These are phyloP conservation scores for Elaeagnus macrophylla DNA, from an alignment of 306 rosid genomes.

Conservation along the genomic window DNA sequence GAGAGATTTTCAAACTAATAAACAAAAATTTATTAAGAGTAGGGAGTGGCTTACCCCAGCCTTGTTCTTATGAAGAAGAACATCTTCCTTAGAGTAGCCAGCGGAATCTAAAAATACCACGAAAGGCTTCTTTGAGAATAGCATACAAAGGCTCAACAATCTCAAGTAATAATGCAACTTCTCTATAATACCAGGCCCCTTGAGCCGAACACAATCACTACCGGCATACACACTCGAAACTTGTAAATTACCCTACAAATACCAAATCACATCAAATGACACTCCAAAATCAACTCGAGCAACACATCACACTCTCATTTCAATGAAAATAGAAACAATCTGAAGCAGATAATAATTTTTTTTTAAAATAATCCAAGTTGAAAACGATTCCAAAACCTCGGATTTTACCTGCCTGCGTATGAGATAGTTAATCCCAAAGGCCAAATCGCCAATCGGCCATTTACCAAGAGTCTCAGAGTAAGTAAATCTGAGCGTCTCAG, in stretches of 20 bases:
- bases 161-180: constrained; percentile 60
- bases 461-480: constrained; percentile 85
- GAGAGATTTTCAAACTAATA: neutral
- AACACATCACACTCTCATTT: neutral
- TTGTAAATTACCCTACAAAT: constrained; percentile 69
- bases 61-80: constrained; percentile 85
- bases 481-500: constrained; percentile 84
- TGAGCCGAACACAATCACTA: constrained; percentile 54
- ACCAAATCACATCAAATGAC: neutral
- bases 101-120: constrained; percentile 86
- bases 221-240: constrained; percentile 93
- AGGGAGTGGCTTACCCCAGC: constrained; percentile 61
- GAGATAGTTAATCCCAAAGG: constrained; percentile 87
- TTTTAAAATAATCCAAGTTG: neutral
- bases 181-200: constrained; percentile 58
- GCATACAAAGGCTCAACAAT: constrained; percentile 64
- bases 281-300: neutral
- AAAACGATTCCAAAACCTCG: neutral
- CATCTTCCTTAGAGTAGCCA: constrained; percentile 63
- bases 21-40: neutral
- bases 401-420: constrained; percentile 75
- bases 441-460: constrained; percentile 99
- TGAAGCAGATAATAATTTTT: neutral
- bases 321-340: neutral
- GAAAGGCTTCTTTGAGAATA: constrained; percentile 87